Conservation (phyloP, 371 early-diverging fungal genomes). For the Rhizopus arrhizus region DNA sequence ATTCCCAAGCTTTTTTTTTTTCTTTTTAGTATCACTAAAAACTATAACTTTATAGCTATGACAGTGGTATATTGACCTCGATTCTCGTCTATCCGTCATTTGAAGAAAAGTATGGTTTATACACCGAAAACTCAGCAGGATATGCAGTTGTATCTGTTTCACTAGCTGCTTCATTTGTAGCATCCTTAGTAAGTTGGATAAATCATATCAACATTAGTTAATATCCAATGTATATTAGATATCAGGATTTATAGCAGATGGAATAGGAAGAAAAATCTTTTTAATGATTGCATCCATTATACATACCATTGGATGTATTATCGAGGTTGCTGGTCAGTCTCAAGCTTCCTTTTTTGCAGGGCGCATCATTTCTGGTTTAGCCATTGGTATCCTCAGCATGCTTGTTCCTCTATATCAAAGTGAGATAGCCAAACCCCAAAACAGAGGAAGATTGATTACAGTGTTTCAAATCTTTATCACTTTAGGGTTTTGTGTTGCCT, state of each 20-base stretch:
- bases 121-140: slow-evolving; percentile 11
- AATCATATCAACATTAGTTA: no score
- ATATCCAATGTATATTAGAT: slow-evolving; percentile 14
- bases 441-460: slow-evolving; percentile 87
- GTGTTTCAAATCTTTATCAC: slow-evolving; percentile 91
- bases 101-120: slow-evolving; percentile 25
- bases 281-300: slow-evolving; percentile 58
- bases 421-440: slow-evolving; percentile 80
- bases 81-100: slow-evolving; percentile 48
- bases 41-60: slow-evolving; percentile 36
- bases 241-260: slow-evolving; percentile 43
- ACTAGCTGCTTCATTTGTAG: slow-evolving; percentile 39
- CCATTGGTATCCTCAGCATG: slow-evolving; percentile 51
- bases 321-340: slow-evolving; percentile 60
- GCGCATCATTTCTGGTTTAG: slow-evolving; percentile 71
- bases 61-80: slow-evolving; percentile 47
- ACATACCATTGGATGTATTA: slow-evolving; percentile 70
- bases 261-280: slow-evolving; percentile 40
- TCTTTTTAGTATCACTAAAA: slow-evolving; percentile 30
- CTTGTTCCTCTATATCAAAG: slow-evolving; percentile 71
- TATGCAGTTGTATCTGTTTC: slow-evolving; percentile 33
- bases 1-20: no score
- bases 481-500: slow-evolving; percentile 52
- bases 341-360: slow-evolving; percentile 65
- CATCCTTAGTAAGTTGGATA: slow-evolving; percentile 1